Conservation (phyloP, 2,329 filamentous ascomycete species). For the Nemania bipapillata region DNA sequence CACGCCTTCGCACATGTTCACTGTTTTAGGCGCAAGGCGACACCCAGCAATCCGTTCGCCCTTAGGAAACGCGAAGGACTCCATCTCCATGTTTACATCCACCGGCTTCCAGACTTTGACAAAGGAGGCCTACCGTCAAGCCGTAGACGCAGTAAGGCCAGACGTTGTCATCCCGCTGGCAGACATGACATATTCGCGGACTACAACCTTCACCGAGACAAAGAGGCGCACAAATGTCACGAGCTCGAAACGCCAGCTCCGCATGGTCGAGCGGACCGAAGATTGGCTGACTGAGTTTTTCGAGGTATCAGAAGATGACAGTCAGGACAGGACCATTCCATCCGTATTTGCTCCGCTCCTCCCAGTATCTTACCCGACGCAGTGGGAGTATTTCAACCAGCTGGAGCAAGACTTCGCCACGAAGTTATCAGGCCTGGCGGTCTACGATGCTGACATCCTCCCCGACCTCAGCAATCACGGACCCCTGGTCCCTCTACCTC, state of each 20-base stretch:
- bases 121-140: conserved; percentile 74
- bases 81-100: conserved; percentile 83
- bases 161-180: conserved; percentile 84
- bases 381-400: conserved; percentile 81
- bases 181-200: conserved; percentile 71
- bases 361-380: conserved; percentile 77
- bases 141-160: conserved; percentile 73
- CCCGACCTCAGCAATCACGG: conserved; percentile 69
- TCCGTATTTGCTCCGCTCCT: conserved; percentile 74
- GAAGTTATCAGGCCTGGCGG: conserved; percentile 73
- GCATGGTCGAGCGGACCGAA: conserved; percentile 88
- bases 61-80: conserved; percentile 74
- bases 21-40: conserved; percentile 81
- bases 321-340: conserved; percentile 49
- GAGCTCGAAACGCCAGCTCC: conserved; percentile 77
- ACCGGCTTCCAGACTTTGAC: conserved; percentile 82
- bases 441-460: conserved; percentile 79
- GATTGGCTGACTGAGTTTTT: conserved; percentile 80
- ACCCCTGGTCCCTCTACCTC: conserved; percentile 71
- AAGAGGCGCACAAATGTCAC: conserved; percentile 63
- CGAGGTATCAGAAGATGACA: conserved; percentile 50
- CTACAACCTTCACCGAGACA: conserved; percentile 60
- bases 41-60: conserved; percentile 79
- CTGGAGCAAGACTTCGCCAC: conserved; percentile 71
- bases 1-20: conserved; percentile 71